Percentiles rank a stretch among this genome's conserved stretches.
phyloP scores from a whole-genome alignment of 306 rosid species.

The Cucumis sativus region DNA sequence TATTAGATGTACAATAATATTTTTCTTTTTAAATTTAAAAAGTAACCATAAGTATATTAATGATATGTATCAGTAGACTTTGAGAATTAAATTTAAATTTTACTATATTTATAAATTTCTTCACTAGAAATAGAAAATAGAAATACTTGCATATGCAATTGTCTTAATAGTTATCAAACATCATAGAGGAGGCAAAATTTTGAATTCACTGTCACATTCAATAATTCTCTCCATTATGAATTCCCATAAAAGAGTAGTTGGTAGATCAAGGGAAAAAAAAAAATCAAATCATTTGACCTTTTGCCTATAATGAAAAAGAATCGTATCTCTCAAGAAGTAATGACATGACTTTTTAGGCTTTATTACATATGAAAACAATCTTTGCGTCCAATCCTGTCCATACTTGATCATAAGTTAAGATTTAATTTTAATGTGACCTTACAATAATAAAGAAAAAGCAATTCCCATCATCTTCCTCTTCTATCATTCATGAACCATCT shows the following conservation, averaged over 20 bases:
- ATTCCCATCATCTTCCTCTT: background rate
- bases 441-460: background rate
- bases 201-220: too few relatives aligned
- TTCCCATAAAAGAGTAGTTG: background rate
- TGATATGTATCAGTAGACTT: too few relatives aligned
- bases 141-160: too few relatives aligned
- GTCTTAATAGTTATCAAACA: too few relatives aligned
- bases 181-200: too few relatives aligned
- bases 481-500: background rate
- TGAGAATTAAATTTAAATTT: too few relatives aligned
- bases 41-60: too few relatives aligned
- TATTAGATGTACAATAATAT: too few relatives aligned
- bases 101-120: too few relatives aligned
- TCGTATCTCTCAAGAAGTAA: background rate
- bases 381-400: background rate
- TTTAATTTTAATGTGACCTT: background rate
- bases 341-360: background rate
- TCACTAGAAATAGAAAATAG: too few relatives aligned
- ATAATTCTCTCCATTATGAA: background rate
- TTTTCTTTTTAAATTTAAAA: too few relatives aligned
- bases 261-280: background rate
- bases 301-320: background rate
- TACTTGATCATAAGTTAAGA: background rate
- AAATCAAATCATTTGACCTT: background rate
- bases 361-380: background rate